phyloP scores from a whole-genome alignment of 768 basidiomycete genomes.

The Antrodiella citrinella region DNA sequence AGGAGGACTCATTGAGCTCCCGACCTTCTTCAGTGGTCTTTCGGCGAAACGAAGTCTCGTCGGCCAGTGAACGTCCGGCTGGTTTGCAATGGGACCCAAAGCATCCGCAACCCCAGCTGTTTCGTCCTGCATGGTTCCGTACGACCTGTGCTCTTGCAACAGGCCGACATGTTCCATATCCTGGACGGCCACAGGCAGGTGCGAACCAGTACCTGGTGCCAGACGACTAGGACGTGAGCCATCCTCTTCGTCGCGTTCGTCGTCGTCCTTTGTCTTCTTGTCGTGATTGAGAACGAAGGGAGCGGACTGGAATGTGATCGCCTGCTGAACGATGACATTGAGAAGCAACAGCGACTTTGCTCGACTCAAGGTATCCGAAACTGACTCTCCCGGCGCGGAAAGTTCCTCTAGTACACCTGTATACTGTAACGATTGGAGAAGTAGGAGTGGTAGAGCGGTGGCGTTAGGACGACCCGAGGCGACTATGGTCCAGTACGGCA shows the following conservation, averaged over 20 bases:
- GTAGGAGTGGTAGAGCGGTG: constrained; percentile 22
- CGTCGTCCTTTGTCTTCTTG: constrained; percentile 5
- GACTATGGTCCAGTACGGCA: constrained; percentile 22
- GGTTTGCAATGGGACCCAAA: constrained; percentile 14
- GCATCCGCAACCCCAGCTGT: constrained; percentile 6
- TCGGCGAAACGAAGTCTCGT: constrained; percentile 9
- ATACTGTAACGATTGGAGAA: constrained; percentile 18
- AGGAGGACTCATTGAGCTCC: constrained; percentile 17
- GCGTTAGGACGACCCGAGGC: constrained; percentile 22
- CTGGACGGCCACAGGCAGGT: constrained; percentile 16
- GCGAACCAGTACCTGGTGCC: constrained; percentile 4
- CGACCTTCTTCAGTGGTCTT: constrained; percentile 14
- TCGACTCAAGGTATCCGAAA: constrained; percentile 13
- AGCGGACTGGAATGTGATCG: constrained; percentile 21
- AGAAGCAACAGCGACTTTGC: constrained; percentile 23
- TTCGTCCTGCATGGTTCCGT: constrained; percentile 6
- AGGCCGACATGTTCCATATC: constrained; percentile 21
- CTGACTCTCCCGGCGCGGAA: constrained; percentile 10
- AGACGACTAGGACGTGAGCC: constrained; percentile 1
- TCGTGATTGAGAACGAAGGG: constrained; percentile 16
- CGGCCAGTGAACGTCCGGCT: constrained; percentile 20
- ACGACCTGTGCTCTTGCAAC: constrained; percentile 13
- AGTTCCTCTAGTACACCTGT: constrained; percentile 20
- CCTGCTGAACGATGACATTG: constrained; percentile 23
- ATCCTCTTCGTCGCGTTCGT: constrained; percentile 8